These are phyloP conservation scores for Mollisia scopiformis DNA, from an alignment of 2,329 filamentous ascomycete species.

Conservation along the genomic window DNA sequence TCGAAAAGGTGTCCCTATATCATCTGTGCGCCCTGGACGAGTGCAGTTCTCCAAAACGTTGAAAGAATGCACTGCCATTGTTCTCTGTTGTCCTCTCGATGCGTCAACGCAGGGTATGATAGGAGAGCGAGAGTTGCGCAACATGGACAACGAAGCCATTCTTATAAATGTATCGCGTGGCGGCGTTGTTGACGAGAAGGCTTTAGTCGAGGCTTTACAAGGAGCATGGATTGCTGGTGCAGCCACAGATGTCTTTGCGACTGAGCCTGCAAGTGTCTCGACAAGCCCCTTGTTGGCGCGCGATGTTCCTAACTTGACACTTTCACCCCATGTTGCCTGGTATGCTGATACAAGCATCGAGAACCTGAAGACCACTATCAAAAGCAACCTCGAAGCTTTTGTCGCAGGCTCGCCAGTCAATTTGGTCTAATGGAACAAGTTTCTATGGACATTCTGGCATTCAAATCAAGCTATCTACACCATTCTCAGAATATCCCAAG, in stretches of 20 bases:
- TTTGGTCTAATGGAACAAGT: slow-evolving; percentile 1
- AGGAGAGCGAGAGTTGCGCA: slow-evolving; percentile 55
- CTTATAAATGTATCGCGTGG: slow-evolving; percentile 72
- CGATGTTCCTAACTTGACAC: slow-evolving; percentile 48
- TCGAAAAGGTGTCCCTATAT: slow-evolving; percentile 3
- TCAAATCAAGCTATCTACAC: neutral
- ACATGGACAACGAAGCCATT: slow-evolving; percentile 65
- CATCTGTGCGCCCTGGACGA: slow-evolving; percentile 3
- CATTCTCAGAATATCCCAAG: too few species aligned
- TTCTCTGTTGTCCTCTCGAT: slow-evolving; percentile 17
- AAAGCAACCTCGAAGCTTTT: slow-evolving; percentile 49
- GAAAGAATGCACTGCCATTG: slow-evolving; percentile 10
- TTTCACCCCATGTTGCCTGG: slow-evolving; percentile 56
- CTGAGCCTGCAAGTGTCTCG: slow-evolving; percentile 64
- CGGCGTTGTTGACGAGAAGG: slow-evolving; percentile 65
- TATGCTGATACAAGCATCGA: slow-evolving; percentile 47
- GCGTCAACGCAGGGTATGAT: slow-evolving; percentile 55
- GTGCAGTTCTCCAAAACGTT: slow-evolving; percentile 9
- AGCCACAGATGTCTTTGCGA: slow-evolving; percentile 70
- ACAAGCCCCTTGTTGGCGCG: slow-evolving; percentile 44
- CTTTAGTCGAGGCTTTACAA: slow-evolving; percentile 58
- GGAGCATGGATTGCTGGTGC: slow-evolving; percentile 62
- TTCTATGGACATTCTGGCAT: neutral
- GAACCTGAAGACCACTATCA: slow-evolving; percentile 46
- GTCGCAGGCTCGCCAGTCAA: slow-evolving; percentile 34